These are phyloP conservation scores for Cenchrus purpureus DNA, from an alignment of 176 grass and related monocot species.

Conservation along the genomic window DNA sequence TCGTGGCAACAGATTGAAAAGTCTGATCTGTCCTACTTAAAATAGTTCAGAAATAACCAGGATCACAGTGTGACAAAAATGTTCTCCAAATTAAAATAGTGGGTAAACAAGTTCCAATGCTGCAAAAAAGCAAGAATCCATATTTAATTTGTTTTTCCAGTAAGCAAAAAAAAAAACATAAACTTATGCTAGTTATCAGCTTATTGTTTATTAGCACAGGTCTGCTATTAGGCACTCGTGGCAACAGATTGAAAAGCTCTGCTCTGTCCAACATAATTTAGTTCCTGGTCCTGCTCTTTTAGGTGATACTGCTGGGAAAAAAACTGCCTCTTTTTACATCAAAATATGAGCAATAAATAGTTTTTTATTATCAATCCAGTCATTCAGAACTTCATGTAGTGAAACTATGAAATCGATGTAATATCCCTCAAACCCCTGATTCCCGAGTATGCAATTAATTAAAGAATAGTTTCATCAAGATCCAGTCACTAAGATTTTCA, in stretches of 20 bases:
- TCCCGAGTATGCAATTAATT: background rate
- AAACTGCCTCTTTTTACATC: no score
- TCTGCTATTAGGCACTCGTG: background rate
- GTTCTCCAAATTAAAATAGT: background rate
- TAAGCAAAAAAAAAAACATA: background rate
- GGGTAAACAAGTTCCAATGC: background rate
- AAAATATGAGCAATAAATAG: no score
- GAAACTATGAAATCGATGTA: no score
- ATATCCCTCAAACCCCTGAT: background rate
- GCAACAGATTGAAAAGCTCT: slow-evolving; percentile 11
- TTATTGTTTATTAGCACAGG: background rate
- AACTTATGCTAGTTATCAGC: background rate
- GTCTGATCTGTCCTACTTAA: background rate
- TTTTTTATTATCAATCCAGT: no score
- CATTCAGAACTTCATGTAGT: no score
- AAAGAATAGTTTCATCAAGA: background rate
- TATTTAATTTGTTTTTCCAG: background rate
- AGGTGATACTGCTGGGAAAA: no score
- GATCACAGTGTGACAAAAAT: background rate
- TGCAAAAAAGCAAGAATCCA: background rate
- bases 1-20: slow-evolving; percentile 8
- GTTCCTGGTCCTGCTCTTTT: no score
- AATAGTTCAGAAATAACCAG: background rate
- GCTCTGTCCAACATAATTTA: background rate
- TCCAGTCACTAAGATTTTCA: background rate